These are phyloP conservation scores for Melanopsichium pennsylvanicum DNA, from an alignment of 1,284 basidiomycete genomes.

Conservation along the genomic window DNA sequence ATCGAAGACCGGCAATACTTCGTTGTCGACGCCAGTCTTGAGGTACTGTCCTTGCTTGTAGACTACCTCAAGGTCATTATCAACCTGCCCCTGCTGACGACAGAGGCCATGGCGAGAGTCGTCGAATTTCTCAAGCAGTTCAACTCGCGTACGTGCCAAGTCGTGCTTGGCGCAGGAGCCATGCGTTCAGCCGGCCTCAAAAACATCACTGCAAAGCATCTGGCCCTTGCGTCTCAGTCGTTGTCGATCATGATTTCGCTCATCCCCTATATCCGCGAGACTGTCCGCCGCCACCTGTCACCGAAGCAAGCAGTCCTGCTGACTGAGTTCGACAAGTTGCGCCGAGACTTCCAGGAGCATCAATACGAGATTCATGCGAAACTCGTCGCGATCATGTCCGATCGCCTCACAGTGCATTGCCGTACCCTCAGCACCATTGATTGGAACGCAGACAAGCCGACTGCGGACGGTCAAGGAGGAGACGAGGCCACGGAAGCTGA, in stretches of 20 bases:
- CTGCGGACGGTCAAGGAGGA: neutral
- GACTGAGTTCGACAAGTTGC: constrained; percentile 96
- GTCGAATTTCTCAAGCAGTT: constrained; percentile 91
- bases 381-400: constrained; percentile 97
- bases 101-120: constrained; percentile 89
- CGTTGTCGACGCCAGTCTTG: constrained; percentile 80
- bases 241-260: constrained; percentile 93
- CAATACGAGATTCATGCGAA: constrained; percentile 99
- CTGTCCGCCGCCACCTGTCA: constrained; percentile 88
- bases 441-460: constrained; percentile 43
- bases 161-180: constrained; percentile 94
- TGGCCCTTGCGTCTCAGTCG: constrained; percentile 90
- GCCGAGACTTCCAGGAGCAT: constrained; percentile 97
- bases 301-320: constrained; percentile 94
- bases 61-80: constrained; percentile 90
- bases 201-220: constrained; percentile 97
- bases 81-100: constrained; percentile 86
- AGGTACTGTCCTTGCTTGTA: constrained; percentile 77
- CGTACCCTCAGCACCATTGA: constrained; percentile 72
- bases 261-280: constrained; percentile 93
- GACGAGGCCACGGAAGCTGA: constrained; percentile 15
- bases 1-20: constrained; percentile 76
- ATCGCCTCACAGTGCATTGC: constrained; percentile 86
- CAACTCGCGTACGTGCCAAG: constrained; percentile 97
- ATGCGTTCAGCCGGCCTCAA: constrained; percentile 97